Percentiles rank a stretch among this genome's conserved stretches.
These are phyloP conservation scores for Parathielavia appendiculata DNA, from an alignment of 495 filamentous ascomycete genomes.

Conservation along the genomic window DNA sequence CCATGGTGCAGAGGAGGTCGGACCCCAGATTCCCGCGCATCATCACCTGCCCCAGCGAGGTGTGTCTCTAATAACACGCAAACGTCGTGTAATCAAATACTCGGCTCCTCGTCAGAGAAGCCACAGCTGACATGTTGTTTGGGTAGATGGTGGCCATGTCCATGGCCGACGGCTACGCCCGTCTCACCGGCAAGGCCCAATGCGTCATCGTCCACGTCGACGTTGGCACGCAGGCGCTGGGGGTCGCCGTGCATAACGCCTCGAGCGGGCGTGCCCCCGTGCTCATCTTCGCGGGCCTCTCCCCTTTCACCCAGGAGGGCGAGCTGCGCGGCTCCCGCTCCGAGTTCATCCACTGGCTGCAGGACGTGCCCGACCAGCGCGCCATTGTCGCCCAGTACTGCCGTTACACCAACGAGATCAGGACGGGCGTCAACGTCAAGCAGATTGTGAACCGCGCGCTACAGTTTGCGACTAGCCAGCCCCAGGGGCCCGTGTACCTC, in stretches of 20 bases:
- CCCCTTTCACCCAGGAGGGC: conserved; percentile 84
- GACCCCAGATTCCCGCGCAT: conserved; percentile 76
- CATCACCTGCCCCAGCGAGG: conserved; percentile 91
- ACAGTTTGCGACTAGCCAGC: conserved; percentile 76
- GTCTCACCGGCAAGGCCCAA: conserved; percentile 77
- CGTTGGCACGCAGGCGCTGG: conserved; percentile 85
- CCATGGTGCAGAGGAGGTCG: conserved; percentile 79
- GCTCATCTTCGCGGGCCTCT: conserved; percentile 85
- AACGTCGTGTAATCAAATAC: too few species aligned
- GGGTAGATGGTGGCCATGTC: conserved; percentile 91
- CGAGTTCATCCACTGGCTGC: conserved; percentile 97
- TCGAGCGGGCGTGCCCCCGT: conserved; percentile 80
- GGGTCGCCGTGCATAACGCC: conserved; percentile 88
- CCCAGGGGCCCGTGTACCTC: conserved; percentile 82
- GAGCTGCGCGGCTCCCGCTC: conserved; percentile 84
- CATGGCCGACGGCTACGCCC: conserved; percentile 93
- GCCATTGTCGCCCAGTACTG: conserved; percentile 91
- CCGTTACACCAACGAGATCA: conserved; percentile 82
- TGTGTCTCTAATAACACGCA: conserved; percentile 23
- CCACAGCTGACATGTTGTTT: conserved; percentile 12
- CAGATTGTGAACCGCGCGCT: conserved; percentile 90
- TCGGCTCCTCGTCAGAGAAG: background rate
- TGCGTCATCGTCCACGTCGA: conserved; percentile 95
- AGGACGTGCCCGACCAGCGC: conserved; percentile 93
- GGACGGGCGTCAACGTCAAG: conserved; percentile 88